Percentiles rank a stretch among this genome's conserved stretches.
Evolutionary conservation across 2,329 filamentous ascomycete species (phyloP).

Genomic region (Parafenestella ontariensis): DNA sequence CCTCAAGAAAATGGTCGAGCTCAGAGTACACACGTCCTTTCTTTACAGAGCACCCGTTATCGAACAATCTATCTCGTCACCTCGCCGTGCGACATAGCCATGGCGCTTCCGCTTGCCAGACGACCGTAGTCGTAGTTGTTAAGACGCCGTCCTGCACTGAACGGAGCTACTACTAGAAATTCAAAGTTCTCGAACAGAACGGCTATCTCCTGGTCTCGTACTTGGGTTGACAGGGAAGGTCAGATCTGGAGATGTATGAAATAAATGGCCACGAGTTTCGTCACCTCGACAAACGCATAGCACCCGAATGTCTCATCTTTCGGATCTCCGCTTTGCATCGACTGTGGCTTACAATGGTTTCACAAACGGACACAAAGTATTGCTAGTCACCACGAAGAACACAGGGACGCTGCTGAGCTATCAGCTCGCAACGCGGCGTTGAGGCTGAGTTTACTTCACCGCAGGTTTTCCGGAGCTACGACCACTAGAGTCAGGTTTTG

Average conservation of each 20-base stretch:
- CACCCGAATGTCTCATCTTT: not conserved
- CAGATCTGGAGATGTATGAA: too few species aligned
- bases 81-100: not conserved
- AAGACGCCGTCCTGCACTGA: not conserved
- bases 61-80: not conserved
- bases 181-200: not conserved
- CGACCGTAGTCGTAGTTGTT: not conserved
- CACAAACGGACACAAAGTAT: not conserved
- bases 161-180: not conserved
- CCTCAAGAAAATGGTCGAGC: not conserved
- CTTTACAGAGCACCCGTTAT: not conserved
- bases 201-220: not conserved
- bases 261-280: too few species aligned
- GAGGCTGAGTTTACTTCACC: not conserved
- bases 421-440: not conserved
- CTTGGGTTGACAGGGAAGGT: too few species aligned
- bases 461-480: too few species aligned
- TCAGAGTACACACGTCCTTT: not conserved
- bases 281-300: not conserved
- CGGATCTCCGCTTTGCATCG: not conserved
- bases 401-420: not conserved
- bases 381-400: not conserved
- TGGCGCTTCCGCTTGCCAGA: not conserved
- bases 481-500: not conserved
- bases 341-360: not conserved